A percentile compares a stretch with the other conserved stretches of the same genome.
These are phyloP conservation scores for Bothriochloa decipiens DNA, from an alignment of 176 grass and related monocot species.

Conservation along the genomic window DNA sequence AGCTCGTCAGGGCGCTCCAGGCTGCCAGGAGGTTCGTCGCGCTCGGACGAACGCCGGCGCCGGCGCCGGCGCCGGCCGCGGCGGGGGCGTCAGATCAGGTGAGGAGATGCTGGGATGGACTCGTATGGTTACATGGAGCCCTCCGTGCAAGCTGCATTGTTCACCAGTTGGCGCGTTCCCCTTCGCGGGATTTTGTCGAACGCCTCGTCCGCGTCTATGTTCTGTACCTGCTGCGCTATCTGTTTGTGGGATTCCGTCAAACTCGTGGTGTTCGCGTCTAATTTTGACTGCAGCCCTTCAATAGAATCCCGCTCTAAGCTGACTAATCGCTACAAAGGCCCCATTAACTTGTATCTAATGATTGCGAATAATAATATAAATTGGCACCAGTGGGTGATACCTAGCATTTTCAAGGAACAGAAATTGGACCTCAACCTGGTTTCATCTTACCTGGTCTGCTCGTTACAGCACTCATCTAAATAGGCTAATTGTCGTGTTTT, in stretches of 20 bases:
- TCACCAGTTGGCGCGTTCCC: conserved; percentile 22
- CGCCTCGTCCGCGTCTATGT: background rate
- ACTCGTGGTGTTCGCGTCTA: background rate
- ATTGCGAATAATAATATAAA: background rate
- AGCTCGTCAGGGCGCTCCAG: conserved; percentile 70
- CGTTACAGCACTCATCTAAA: background rate
- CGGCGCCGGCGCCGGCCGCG: background rate
- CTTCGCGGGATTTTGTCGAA: conserved; percentile 38
- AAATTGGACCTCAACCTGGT: background rate
- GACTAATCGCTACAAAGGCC: background rate
- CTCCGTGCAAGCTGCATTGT: conserved; percentile 46
- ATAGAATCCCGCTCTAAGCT: background rate
- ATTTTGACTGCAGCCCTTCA: background rate
- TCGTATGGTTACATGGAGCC: background rate
- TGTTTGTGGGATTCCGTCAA: background rate
- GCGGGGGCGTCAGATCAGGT: conserved; percentile 49
- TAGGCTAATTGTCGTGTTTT: background rate
- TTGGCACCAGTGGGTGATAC: background rate
- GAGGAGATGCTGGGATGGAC: background rate
- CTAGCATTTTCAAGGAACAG: background rate
- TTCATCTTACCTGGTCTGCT: background rate
- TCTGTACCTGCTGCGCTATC: too few relatives aligned
- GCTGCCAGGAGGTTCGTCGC: conserved; percentile 63
- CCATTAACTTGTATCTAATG: background rate
- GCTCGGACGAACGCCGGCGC: conserved; percentile 42